Evolutionary conservation across 441 rosid genomes (phyloP).

Genomic region (Macaranga tanarius): DNA sequence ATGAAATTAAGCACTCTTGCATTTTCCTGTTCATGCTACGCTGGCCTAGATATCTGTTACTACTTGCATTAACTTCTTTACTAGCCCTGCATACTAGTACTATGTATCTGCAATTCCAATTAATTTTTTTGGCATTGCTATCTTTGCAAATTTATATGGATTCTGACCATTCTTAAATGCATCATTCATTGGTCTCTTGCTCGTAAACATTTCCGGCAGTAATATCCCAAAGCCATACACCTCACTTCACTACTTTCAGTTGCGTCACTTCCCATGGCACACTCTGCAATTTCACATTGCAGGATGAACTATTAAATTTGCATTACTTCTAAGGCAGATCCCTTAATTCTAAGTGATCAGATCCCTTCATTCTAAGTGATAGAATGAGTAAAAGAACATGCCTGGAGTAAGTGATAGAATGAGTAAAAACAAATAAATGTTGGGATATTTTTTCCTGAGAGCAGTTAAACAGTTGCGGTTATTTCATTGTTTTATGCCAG

Average conservation of each 20-base stretch:
- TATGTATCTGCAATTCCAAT: background rate
- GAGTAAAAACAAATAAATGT: no score
- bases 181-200: no score
- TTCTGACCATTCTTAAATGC: conserved; percentile 1
- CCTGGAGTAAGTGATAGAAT: no score
- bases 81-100: background rate
- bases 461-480: no score
- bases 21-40: background rate
- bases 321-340: no score
- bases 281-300: background rate
- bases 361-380: no score
- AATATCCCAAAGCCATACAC: conserved; percentile 6
- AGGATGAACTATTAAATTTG: background rate
- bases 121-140: conserved; percentile 11
- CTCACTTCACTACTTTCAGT: background rate
- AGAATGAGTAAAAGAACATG: no score
- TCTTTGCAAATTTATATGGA: conserved; percentile 1
- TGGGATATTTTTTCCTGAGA: no score
- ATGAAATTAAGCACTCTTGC: background rate
- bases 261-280: conserved; percentile 2
- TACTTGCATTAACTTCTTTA: background rate
- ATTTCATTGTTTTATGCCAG: no score
- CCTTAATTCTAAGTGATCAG: no score
- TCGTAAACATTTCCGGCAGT: conserved; percentile 1
- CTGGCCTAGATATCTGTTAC: background rate